Percentiles rank a stretch among this genome's conserved stretches.
Evolutionary conservation across 73 alveolate genomes (phyloP).

Genomic region (Paramecium octaurelia): DNA sequence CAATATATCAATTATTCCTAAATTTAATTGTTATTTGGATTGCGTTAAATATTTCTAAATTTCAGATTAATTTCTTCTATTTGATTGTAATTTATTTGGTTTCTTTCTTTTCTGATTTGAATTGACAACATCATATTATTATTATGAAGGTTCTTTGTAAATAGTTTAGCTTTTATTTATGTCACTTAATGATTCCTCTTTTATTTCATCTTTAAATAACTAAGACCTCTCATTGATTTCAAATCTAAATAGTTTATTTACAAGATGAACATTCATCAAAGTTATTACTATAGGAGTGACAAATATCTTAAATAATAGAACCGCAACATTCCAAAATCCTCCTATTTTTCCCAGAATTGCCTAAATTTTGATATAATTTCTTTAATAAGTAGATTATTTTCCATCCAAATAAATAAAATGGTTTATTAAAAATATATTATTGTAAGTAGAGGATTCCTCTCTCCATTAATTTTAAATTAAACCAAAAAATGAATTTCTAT

Average conservation of each 20-base stretch:
- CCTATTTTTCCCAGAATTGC: not conserved
- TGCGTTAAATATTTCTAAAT: not conserved
- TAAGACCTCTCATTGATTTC: not conserved
- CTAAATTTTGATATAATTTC: not conserved
- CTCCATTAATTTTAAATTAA: not conserved
- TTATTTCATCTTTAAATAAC: not conserved
- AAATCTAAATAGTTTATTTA: not conserved
- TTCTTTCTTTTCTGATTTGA: not conserved
- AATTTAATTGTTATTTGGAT: not conserved
- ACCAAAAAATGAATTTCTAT: not conserved
- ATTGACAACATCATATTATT: not conserved
- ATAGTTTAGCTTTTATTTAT: not conserved
- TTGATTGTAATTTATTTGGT: not conserved
- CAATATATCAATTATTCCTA: not conserved
- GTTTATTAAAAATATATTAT: not conserved
- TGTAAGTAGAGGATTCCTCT: not conserved
- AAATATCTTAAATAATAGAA: not conserved
- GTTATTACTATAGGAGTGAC: not conserved
- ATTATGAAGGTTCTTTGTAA: not conserved
- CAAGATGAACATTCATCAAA: not conserved
- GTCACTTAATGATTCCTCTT: not conserved
- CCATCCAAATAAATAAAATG: not conserved
- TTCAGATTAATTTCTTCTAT: not conserved
- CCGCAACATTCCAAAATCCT: not conserved
- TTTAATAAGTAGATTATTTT: not conserved